Evolutionary conservation across 257 asterid genomes (phyloP), one percentile per base, ranked within the genome.

Genomic region (Nicotiana tomentosiformis): DNA sequence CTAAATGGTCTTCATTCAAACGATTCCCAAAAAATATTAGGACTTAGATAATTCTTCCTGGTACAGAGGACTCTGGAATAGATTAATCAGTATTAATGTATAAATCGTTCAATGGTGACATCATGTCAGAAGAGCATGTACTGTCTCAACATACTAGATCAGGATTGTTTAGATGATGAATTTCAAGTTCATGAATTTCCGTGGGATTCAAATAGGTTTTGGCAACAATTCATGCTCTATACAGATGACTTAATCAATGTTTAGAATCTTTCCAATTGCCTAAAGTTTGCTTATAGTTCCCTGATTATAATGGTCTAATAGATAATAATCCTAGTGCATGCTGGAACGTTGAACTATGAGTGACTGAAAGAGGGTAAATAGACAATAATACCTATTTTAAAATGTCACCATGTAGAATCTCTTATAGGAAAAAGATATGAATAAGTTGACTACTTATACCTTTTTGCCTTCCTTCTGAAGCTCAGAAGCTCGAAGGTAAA

Each of bases 381-480:
- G 66, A 79, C 55, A 3, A 74, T 46, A 33, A 69, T 26, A 77
- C 37, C 14, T 30, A 16, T 1, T 37, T 57, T 68, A 66, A 66
- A 66, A 72, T 43, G 78, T 46, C 60, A 46, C 37, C 20, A 46
- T 57, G 7, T 12, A 46, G 37, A 43, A 76, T 74, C 16, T 74
- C n/a, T 1, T 12, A 26, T 0, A 49, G 43, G 62, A 49, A 74
- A 66, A 49, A 74, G 4, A 15, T 15, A 0, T n/a, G 78, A 14
- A 74, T 39, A 49, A 49, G 0, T 53, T 29, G 32, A 81, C 23
- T 8, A 67, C 33, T 17, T 72, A 53, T 87, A 95, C 99, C 99
- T 95, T 97, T 89, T 95, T 97, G 81, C 99, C 98, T 85, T 97
- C 98, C 87, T 93, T 97, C 89, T 97, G 99, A 90, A 97, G 98